phyloP scores from a whole-genome alignment of 2,329 filamentous ascomycete species.

The Colletotrichum cordylinicola region DNA sequence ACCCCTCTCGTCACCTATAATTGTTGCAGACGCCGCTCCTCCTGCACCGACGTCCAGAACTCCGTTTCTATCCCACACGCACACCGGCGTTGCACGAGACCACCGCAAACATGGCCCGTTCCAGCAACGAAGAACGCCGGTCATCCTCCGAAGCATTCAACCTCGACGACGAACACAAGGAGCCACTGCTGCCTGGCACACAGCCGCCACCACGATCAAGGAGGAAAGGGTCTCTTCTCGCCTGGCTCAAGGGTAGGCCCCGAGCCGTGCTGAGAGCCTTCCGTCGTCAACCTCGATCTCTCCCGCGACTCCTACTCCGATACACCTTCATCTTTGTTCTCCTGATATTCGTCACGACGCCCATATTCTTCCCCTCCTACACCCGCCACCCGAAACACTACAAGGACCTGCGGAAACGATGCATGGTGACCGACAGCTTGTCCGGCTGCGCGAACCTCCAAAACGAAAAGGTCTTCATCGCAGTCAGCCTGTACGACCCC shows the following conservation, averaged over 20 bases:
- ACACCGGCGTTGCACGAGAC: not conserved
- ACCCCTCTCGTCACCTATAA: not conserved
- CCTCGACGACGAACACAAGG: slow-evolving; percentile 9
- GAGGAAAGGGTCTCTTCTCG: not conserved
- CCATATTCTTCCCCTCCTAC: slow-evolving; percentile 50
- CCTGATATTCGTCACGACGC: slow-evolving; percentile 35
- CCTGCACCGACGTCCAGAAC: not conserved
- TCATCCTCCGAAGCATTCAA: slow-evolving; percentile 9
- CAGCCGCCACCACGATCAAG: not conserved
- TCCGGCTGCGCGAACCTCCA: slow-evolving; percentile 42
- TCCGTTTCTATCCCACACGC: not conserved
- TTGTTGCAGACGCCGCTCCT: not conserved
- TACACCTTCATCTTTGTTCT: slow-evolving; percentile 32
- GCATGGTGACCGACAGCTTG: slow-evolving; percentile 28
- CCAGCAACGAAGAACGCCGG: not conserved
- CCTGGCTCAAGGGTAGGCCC: slow-evolving; percentile 14
- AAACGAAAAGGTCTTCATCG: slow-evolving; percentile 75
- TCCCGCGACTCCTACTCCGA: slow-evolving; percentile 22
- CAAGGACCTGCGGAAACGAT: slow-evolving; percentile 33
- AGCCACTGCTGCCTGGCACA: slow-evolving; percentile 5
- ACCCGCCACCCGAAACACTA: slow-evolving; percentile 44
- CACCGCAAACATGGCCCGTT: not conserved
- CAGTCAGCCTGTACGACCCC: slow-evolving; percentile 72
- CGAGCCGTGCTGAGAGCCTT: slow-evolving; percentile 4
- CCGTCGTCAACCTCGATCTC: slow-evolving; percentile 19